Conservation (phyloP, 2,329 filamentous ascomycete species). For the Ophiostoma angusticollis region DNA sequence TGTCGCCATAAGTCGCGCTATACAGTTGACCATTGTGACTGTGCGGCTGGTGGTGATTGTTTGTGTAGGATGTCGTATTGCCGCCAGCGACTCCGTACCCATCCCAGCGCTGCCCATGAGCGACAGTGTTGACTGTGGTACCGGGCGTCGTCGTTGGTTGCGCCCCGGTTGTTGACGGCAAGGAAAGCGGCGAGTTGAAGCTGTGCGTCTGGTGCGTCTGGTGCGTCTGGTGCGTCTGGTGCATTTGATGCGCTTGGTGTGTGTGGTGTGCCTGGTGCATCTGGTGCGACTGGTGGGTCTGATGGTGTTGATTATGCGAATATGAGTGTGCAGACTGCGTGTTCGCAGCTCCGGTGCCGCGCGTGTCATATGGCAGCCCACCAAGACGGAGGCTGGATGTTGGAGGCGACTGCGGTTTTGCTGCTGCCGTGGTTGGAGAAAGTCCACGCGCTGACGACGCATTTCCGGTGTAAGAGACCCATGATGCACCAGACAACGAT, state of each 20-base stretch:
- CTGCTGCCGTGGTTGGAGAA: slow-evolving; percentile 21
- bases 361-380: slow-evolving; percentile 24
- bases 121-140: background rate
- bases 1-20: slow-evolving; percentile 12
- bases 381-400: slow-evolving; percentile 23
- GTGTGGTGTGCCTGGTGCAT: too few relatives aligned
- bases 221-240: too few relatives aligned
- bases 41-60: slow-evolving; percentile 8
- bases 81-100: slow-evolving; percentile 9
- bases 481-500: slow-evolving; percentile 35
- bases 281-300: slow-evolving; percentile 38
- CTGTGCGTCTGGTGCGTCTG: slow-evolving; percentile 10
- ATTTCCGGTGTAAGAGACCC: slow-evolving; percentile 22
- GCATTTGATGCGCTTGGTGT: too few relatives aligned
- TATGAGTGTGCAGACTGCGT: slow-evolving; percentile 5
- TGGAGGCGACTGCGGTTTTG: slow-evolving; percentile 26
- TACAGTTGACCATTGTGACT: slow-evolving; percentile 13
- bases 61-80: slow-evolving; percentile 1
- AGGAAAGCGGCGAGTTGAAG: slow-evolving; percentile 13
- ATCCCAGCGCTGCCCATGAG: slow-evolving; percentile 12
- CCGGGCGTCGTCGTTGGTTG: background rate
- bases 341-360: slow-evolving; percentile 6
- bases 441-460: slow-evolving; percentile 28
- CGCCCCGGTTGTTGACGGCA: slow-evolving; percentile 2
- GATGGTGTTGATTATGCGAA: slow-evolving; percentile 27